phyloP scores from a whole-genome alignment of 768 basidiomycete species.

The Naganishia antarctica region DNA sequence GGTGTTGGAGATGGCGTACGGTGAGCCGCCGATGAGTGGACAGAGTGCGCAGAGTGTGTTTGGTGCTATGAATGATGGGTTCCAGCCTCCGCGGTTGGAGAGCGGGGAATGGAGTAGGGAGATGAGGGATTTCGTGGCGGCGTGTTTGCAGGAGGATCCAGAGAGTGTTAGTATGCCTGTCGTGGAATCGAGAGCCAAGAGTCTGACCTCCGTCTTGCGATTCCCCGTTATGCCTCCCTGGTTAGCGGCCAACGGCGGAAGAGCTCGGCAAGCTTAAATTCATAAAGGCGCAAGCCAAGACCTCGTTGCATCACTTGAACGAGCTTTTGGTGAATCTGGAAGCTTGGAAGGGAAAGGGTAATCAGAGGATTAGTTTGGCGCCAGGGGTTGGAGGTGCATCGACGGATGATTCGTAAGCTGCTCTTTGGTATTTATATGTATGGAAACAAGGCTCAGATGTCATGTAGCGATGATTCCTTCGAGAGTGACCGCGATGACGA shows the following conservation, averaged over 20 bases:
- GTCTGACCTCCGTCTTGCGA: background rate
- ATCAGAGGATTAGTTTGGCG: constrained; percentile 69
- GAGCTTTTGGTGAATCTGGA: constrained; percentile 78
- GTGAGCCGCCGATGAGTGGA: constrained; percentile 88
- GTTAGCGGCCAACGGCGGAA: constrained; percentile 78
- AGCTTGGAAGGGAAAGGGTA: constrained; percentile 63
- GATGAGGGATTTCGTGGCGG: constrained; percentile 79
- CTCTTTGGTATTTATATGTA: constrained; percentile 27
- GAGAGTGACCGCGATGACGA: constrained; percentile 34
- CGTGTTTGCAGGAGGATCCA: constrained; percentile 76
- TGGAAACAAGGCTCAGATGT: background rate
- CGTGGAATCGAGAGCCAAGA: too few relatives aligned
- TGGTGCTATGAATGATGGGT: constrained; percentile 74
- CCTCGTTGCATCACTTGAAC: constrained; percentile 63
- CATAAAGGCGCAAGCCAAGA: constrained; percentile 72
- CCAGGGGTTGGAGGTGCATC: constrained; percentile 49
- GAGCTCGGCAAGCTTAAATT: constrained; percentile 77
- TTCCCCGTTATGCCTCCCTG: background rate
- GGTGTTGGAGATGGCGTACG: constrained; percentile 92
- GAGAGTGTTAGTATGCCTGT: constrained; percentile 66
- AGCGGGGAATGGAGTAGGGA: constrained; percentile 77
- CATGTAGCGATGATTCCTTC: constrained; percentile 28
- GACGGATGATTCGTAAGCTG: constrained; percentile 55
- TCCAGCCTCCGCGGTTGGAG: constrained; percentile 68
- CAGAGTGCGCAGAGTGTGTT: constrained; percentile 78